These are phyloP conservation scores for Eleusine coracana DNA, from an alignment of 176 grass and related monocot species.

Conservation along the genomic window DNA sequence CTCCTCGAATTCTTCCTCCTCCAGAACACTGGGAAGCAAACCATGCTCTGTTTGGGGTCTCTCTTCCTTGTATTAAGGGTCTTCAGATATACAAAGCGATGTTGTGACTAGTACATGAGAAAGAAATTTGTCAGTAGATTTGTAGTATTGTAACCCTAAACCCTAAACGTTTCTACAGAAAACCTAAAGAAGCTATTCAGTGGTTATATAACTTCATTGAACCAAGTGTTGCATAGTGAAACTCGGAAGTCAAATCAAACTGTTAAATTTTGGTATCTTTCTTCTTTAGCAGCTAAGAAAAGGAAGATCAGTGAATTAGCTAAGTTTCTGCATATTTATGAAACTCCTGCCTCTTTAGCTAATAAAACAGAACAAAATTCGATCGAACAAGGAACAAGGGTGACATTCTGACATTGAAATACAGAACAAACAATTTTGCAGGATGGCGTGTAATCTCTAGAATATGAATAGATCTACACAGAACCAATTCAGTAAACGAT, in stretches of 20 bases:
- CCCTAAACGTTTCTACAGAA: background rate
- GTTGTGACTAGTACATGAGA: slow-evolving; percentile 17
- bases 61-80: slow-evolving; percentile 17
- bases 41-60: slow-evolving; percentile 33
- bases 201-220: background rate
- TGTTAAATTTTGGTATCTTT: background rate
- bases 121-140: background rate
- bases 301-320: background rate
- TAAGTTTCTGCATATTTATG: background rate
- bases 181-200: background rate
- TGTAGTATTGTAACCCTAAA: background rate
- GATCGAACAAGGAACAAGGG: background rate
- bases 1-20: slow-evolving; percentile 53
- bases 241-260: background rate
- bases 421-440: background rate
- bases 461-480: background rate
- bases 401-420: background rate
- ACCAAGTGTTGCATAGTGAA: background rate
- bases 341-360: background rate
- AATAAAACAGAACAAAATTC: background rate
- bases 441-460: background rate
- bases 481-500: slow-evolving; percentile 27
- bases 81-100: slow-evolving; percentile 19
- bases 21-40: slow-evolving; percentile 45
- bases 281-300: background rate